These are phyloP conservation scores for Cordyceps tenuipes DNA, from an alignment of 2,329 filamentous ascomycete species.

Conservation along the genomic window DNA sequence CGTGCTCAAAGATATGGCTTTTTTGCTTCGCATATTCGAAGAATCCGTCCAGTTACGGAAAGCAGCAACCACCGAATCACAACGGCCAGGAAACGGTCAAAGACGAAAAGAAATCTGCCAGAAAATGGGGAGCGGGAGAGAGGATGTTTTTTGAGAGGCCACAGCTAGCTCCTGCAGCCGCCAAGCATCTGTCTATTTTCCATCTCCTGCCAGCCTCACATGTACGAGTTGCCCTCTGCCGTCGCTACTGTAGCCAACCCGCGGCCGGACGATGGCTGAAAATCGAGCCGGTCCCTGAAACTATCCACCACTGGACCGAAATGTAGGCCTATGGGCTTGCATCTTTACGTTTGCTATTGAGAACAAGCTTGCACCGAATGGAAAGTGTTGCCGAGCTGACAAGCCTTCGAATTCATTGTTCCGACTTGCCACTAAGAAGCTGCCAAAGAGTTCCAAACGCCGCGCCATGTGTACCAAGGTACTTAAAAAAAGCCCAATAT, in stretches of 20 bases:
- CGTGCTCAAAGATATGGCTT: neutral
- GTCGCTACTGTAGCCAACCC: too few relatives aligned
- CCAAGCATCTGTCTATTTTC: neutral
- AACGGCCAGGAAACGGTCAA: neutral
- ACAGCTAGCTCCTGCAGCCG: neutral
- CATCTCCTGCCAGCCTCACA: neutral
- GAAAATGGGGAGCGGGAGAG: neutral
- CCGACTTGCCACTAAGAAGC: neutral
- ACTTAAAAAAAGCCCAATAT: neutral
- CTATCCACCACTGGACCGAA: too few relatives aligned
- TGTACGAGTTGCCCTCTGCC: neutral
- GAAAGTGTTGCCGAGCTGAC: neutral
- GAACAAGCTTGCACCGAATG: too few relatives aligned
- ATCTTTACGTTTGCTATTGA: neutral
- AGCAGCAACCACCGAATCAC: neutral
- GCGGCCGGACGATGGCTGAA: too few relatives aligned
- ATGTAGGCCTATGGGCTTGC: too few relatives aligned
- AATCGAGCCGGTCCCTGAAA: too few relatives aligned
- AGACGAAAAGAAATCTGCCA: too few relatives aligned
- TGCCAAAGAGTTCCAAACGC: constrained; percentile 1
- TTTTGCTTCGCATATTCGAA: neutral
- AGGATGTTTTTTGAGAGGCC: neutral
- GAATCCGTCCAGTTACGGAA: too few relatives aligned
- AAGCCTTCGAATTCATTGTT: neutral
- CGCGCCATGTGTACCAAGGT: neutral